Conservation (phyloP, 164 flowering plant genomes). For the Warburgia ugandensis region DNA sequence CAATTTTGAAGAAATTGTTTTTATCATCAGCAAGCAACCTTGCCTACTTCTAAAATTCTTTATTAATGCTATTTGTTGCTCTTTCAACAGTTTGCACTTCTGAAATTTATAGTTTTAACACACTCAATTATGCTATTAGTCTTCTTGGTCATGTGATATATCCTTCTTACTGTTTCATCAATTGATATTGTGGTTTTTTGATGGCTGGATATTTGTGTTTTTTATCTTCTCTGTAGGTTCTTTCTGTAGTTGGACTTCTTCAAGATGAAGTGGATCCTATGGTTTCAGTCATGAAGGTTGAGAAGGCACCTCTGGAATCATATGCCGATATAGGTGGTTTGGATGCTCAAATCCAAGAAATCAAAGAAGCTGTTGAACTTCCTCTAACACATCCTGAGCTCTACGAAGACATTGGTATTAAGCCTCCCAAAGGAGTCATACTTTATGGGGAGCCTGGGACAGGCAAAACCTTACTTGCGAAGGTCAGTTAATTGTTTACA, state of each 20-base stretch:
- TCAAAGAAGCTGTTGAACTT: conserved; percentile 83
- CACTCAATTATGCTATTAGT: too few species aligned
- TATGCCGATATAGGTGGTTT: conserved; percentile 88
- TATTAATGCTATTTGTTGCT: too few species aligned
- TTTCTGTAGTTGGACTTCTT: conserved; percentile 77
- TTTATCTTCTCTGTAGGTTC: conserved; percentile 31
- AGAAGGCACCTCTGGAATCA: conserved; percentile 77
- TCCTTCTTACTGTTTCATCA: not conserved
- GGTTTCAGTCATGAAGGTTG: conserved; percentile 86
- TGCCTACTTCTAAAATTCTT: too few species aligned
- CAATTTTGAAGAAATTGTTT: too few species aligned
- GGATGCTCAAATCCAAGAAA: conserved; percentile 87
- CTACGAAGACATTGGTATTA: conserved; percentile 83
- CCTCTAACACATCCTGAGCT: conserved; percentile 88
- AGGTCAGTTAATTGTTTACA: conserved; percentile 30
- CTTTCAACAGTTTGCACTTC: too few species aligned
- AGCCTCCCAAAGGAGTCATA: conserved; percentile 85
- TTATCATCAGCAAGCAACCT: too few species aligned
- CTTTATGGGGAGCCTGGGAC: conserved; percentile 91
- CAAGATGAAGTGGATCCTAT: conserved; percentile 87
- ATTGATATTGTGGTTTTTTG: not conserved
- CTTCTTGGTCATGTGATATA: not conserved
- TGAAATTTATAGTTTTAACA: not conserved
- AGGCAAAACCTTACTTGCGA: conserved; percentile 81
- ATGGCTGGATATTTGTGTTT: not conserved